Conservation (phyloP, 176 grass and related monocot genomes). For the Chloris gayana region DNA sequence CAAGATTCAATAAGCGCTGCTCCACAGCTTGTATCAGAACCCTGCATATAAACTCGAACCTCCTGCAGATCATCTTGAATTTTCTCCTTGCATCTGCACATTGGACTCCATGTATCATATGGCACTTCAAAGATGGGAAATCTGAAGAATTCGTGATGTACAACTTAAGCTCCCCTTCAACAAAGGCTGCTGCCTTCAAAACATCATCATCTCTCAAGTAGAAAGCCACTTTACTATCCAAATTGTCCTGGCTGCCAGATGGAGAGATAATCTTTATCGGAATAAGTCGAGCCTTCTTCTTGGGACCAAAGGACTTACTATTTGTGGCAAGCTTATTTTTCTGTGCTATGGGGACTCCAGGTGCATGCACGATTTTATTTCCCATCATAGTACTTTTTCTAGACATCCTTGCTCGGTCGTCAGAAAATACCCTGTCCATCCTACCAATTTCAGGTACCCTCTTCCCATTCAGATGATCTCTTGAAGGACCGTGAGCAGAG, state of each 20-base stretch:
- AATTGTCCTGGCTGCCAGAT: constrained; percentile 26
- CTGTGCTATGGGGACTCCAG: constrained; percentile 4
- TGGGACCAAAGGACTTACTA: neutral
- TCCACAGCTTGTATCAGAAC: constrained; percentile 49
- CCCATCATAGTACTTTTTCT: neutral
- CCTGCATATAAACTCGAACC: constrained; percentile 58
- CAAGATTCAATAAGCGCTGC: constrained; percentile 20
- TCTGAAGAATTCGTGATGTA: constrained; percentile 30
- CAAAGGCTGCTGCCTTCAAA: constrained; percentile 26
- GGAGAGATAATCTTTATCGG: neutral
- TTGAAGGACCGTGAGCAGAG: constrained; percentile 16
- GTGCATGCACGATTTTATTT: neutral
- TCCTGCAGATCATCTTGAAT: constrained; percentile 47
- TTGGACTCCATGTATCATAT: constrained; percentile 10
- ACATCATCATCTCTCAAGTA: constrained; percentile 33
- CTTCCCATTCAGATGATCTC: neutral
- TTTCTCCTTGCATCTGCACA: constrained; percentile 42
- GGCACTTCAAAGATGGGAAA: constrained; percentile 16
- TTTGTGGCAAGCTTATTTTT: no score
- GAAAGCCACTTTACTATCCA: constrained; percentile 29
- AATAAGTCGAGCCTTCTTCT: no score
- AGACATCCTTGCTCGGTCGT: neutral
- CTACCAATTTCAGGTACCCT: constrained; percentile 7
- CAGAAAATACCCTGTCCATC: neutral
- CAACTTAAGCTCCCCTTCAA: constrained; percentile 39